phyloP scores from a whole-genome alignment of 2,329 filamentous ascomycete species.

The Thermothelomyces thermophilus region DNA sequence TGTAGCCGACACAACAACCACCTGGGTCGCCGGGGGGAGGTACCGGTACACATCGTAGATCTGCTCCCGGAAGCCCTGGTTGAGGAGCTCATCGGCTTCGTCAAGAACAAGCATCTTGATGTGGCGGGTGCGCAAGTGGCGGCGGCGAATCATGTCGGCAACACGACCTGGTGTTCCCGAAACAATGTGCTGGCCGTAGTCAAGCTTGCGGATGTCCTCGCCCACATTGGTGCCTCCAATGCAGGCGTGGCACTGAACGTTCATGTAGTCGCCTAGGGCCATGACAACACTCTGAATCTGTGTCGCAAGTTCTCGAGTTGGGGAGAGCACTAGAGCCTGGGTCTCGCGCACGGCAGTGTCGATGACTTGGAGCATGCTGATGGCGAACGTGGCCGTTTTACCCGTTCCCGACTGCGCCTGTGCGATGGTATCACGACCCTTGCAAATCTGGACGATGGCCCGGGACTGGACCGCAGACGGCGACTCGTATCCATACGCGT shows the following conservation, averaged over 20 bases:
- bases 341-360: conserved; percentile 88
- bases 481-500: conserved; percentile 97
- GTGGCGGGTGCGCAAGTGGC: conserved; percentile 52
- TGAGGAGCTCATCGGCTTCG: conserved; percentile 61
- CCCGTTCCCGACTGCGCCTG: conserved; percentile 96
- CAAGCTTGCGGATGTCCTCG: conserved; percentile 94
- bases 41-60: conserved; percentile 99
- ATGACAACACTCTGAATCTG: conserved; percentile 98
- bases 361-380: conserved; percentile 93
- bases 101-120: conserved; percentile 60
- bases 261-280: conserved; percentile 99
- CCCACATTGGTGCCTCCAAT: conserved; percentile 97
- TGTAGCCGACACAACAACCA: conserved; percentile 95
- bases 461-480: conserved; percentile 96
- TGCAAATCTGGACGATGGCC: conserved; percentile 98
- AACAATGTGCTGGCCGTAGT: conserved; percentile 96
- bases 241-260: conserved; percentile 96
- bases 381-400: conserved; percentile 95
- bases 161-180: conserved; percentile 96
- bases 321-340: conserved; percentile 90
- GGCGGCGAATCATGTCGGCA: conserved; percentile 55
- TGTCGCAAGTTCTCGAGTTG: conserved; percentile 91
- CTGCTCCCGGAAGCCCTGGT: conserved; percentile 94
- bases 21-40: conserved; percentile 90
- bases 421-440: conserved; percentile 96